These are phyloP conservation scores for Stipa capillata DNA, from an alignment of 176 grass and related monocot species.

Conservation along the genomic window DNA sequence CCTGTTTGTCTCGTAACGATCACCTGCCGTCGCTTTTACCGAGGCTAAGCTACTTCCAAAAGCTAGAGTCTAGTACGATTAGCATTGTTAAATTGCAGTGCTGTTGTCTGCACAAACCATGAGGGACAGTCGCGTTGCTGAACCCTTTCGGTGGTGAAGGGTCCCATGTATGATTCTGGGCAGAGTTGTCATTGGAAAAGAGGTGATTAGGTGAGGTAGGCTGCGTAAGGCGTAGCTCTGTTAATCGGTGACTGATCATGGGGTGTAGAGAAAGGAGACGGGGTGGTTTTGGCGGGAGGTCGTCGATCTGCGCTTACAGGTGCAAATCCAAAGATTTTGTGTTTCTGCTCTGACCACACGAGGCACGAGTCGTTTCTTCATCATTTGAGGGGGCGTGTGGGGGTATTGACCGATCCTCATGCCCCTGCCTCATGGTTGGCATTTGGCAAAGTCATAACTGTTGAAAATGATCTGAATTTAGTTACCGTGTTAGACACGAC, in stretches of 20 bases:
- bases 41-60: conserved; percentile 20
- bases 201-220: not conserved
- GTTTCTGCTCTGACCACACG: conserved; percentile 1
- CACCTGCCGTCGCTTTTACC: not conserved
- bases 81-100: not conserved
- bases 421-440: not conserved
- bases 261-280: not conserved
- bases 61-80: conserved; percentile 18
- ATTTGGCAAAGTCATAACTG: not conserved
- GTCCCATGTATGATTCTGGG: not conserved
- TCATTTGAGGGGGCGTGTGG: not conserved
- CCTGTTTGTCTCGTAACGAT: conserved; percentile 22
- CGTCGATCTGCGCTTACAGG: not conserved
- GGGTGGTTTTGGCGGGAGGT: conserved; percentile 28
- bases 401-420: not conserved
- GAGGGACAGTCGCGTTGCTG: not conserved
- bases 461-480: no score
- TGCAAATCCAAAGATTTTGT: conserved; percentile 14
- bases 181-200: not conserved
- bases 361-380: not conserved
- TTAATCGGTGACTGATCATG: conserved; percentile 12
- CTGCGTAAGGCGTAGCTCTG: not conserved
- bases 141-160: not conserved
- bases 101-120: not conserved
- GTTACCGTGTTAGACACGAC: no score